Conservation (phyloP, 2,329 filamentous ascomycete genomes). For the Aspergillus nomiae region DNA sequence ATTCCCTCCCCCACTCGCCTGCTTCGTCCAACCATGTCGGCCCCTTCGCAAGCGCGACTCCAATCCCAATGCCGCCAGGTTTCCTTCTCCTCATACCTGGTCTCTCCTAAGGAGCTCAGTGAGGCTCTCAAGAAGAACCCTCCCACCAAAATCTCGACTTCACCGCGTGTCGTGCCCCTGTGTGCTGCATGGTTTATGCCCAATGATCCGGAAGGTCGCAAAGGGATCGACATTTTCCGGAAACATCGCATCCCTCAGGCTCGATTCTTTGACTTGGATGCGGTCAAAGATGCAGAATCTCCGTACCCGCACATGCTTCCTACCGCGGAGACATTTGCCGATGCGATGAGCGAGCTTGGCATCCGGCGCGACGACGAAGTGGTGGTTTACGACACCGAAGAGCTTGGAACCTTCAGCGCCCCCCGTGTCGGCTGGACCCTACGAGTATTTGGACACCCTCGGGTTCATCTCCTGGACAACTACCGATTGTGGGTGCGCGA, state of each 20-base stretch:
- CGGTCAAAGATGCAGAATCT: conserved; percentile 80
- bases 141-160: conserved; percentile 74
- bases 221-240: conserved; percentile 77
- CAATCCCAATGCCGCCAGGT: conserved; percentile 48
- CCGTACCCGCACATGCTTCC: conserved; percentile 98
- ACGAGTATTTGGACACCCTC: conserved; percentile 82
- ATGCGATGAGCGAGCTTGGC: conserved; percentile 85
- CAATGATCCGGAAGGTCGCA: conserved; percentile 74
- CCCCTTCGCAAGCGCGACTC: conserved; percentile 23
- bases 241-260: conserved; percentile 83
- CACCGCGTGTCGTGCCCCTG: conserved; percentile 81
- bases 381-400: conserved; percentile 90
- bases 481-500: conserved; percentile 91
- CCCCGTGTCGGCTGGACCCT: conserved; percentile 94
- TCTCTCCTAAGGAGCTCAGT: conserved; percentile 79
- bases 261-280: conserved; percentile 95
- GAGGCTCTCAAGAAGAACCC: conserved; percentile 82
- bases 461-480: conserved; percentile 91
- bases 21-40: conserved; percentile 31
- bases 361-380: conserved; percentile 85
- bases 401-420: conserved; percentile 91
- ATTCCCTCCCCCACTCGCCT: conserved; percentile 25
- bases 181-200: conserved; percentile 97
- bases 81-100: conserved; percentile 77
- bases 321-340: conserved; percentile 74